Conservation (phyloP, 208 protist genomes). For the Naegleria fowleri region DNA sequence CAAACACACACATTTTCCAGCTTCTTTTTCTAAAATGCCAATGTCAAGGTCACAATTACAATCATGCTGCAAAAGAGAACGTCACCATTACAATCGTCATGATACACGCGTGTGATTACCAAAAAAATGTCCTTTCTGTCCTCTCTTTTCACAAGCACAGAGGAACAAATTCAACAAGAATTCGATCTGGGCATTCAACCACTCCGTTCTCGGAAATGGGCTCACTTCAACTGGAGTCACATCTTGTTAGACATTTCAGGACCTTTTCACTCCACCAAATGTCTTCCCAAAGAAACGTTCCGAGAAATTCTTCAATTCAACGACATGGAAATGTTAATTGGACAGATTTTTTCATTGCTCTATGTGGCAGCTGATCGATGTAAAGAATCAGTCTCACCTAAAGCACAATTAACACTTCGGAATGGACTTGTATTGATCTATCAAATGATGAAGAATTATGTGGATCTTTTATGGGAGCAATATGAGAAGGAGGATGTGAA, state of each 20-base stretch:
- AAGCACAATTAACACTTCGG: not conserved
- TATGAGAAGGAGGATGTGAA: not conserved
- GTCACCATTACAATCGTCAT: no score
- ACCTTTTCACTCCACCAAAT: not conserved
- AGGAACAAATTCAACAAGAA: not conserved
- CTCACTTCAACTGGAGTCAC: not conserved
- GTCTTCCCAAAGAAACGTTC: not conserved
- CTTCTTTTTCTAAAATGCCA: no score
- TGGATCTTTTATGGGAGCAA: not conserved
- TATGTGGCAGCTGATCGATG: slow-evolving; percentile 16
- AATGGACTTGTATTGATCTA: slow-evolving; percentile 2
- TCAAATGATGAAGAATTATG: not conserved
- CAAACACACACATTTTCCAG: no score
- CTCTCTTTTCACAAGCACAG: not conserved
- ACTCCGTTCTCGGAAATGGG: not conserved
- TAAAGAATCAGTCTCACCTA: not conserved
- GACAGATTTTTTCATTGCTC: not conserved
- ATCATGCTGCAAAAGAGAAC: no score
- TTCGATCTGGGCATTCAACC: not conserved
- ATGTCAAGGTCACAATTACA: no score
- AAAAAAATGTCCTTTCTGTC: not conserved
- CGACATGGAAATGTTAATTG: slow-evolving; percentile 7
- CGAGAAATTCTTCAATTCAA: not conserved
- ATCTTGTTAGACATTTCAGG: not conserved
- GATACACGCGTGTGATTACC: not conserved